A percentile compares a stretch with the other conserved stretches of the same genome.
phyloP scores from a whole-genome alignment of 2,329 filamentous ascomycete genomes.

The Ceratocystis lukuohia region DNA sequence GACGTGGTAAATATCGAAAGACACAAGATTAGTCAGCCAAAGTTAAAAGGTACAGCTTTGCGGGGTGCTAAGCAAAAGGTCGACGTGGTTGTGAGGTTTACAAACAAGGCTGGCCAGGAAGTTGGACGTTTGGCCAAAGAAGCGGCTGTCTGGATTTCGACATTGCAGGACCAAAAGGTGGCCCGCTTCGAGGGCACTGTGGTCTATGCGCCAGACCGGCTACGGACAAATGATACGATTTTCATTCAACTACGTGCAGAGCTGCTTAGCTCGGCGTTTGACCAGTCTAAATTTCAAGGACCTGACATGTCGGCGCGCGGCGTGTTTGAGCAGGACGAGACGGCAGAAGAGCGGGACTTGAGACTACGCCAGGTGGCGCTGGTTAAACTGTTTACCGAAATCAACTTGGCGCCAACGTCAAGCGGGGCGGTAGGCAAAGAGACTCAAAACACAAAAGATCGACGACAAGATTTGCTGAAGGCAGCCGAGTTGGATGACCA shows the following conservation, averaged over 20 bases:
- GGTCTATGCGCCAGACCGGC: conserved; percentile 72
- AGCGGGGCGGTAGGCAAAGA: conserved; percentile 49
- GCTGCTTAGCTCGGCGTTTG: conserved; percentile 55
- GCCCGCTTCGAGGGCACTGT: conserved; percentile 79
- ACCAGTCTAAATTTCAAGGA: conserved; percentile 8
- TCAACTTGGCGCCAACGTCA: conserved; percentile 65
- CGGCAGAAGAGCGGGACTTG: conserved; percentile 68
- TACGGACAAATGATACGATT: conserved; percentile 87
- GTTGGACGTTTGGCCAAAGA: conserved; percentile 80
- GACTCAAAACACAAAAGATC: conserved; percentile 43
- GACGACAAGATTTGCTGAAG: conserved; percentile 68
- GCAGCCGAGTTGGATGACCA: conserved; percentile 80
- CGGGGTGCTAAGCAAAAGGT: conserved; percentile 50
- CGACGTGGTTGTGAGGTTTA: conserved; percentile 87
- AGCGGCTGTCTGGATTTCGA: conserved; percentile 79
- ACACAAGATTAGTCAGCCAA: conserved; percentile 39
- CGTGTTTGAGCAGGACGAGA: conserved; percentile 76
- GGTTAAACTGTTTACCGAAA: conserved; percentile 78
- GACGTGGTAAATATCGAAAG: conserved; percentile 80
- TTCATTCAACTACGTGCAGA: conserved; percentile 76
- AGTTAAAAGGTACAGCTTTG: conserved; percentile 28
- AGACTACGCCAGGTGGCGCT: conserved; percentile 75
- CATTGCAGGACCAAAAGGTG: conserved; percentile 77
- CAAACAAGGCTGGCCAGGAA: conserved; percentile 63
- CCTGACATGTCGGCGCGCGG: conserved; percentile 32